A percentile compares a stretch with the other conserved stretches of the same genome.
phyloP scores from a whole-genome alignment of 179 eudicot genomes.

The Sideroxylon spinosum region DNA sequence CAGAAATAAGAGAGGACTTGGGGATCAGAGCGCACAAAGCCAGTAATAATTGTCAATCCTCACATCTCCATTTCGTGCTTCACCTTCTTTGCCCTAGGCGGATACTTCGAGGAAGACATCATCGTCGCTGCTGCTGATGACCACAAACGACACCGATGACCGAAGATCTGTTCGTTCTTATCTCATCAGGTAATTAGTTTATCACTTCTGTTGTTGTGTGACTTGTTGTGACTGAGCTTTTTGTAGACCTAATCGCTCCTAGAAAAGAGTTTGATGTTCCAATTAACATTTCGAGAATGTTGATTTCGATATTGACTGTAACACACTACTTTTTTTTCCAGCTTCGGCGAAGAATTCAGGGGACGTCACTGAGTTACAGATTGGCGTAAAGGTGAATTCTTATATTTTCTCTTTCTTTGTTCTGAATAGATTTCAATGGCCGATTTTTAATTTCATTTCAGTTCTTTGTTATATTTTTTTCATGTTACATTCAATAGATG shows the following conservation, averaged over 20 bases:
- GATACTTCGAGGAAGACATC: background rate
- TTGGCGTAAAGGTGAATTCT: slow-evolving; percentile 82
- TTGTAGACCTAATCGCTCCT: background rate
- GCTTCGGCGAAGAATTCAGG: slow-evolving; percentile 51
- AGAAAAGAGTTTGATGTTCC: background rate
- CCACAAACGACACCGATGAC: too few species aligned
- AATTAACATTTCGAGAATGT: background rate
- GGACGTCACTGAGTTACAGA: slow-evolving; percentile 83
- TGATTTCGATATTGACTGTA: background rate
- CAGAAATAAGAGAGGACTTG: slow-evolving; percentile 55
- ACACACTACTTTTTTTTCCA: slow-evolving; percentile 9
- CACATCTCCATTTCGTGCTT: slow-evolving; percentile 63
- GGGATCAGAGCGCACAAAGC: slow-evolving; percentile 74
- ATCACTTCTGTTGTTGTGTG: background rate
- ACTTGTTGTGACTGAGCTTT: background rate
- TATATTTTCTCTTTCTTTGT: background rate
- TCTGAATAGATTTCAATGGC: background rate
- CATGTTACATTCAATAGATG: too few species aligned
- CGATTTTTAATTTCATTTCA: background rate
- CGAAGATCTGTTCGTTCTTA: slow-evolving; percentile 15
- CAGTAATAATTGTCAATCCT: slow-evolving; percentile 82
- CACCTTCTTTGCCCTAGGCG: slow-evolving; percentile 63
- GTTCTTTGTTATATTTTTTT: background rate
- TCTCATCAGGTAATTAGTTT: slow-evolving; percentile 17
- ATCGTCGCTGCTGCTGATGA: slow-evolving; percentile 6